Evolutionary conservation across 176 grass and related monocot species (phyloP).

Genomic region (Elymus sibiricus): DNA sequence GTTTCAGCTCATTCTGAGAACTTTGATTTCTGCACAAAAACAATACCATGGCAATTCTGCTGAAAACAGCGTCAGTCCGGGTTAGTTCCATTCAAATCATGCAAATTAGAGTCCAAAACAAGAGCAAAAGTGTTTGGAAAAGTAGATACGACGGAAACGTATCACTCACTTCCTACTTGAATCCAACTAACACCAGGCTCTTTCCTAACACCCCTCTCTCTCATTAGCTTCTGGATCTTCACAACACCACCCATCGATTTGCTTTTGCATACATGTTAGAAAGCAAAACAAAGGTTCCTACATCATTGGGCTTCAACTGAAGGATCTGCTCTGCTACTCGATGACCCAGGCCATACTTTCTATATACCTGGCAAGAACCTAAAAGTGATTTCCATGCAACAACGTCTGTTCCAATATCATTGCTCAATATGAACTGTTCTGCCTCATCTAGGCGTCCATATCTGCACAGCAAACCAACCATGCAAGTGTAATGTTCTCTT

Average conservation of each 20-base stretch:
- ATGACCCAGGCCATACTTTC: slow-evolving; percentile 65
- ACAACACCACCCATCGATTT: slow-evolving; percentile 71
- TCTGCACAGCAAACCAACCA: slow-evolving; percentile 72
- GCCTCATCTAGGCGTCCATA: slow-evolving; percentile 61
- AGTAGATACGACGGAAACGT: no score
- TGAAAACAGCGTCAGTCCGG: no score
- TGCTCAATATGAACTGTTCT: slow-evolving; percentile 54
- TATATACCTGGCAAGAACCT: slow-evolving; percentile 60
- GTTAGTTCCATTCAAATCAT: no score
- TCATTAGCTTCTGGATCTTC: slow-evolving; percentile 67
- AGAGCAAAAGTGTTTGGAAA: no score
- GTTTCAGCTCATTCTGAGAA: no score
- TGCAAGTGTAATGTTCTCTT: slow-evolving; percentile 75
- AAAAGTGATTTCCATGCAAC: slow-evolving; percentile 75
- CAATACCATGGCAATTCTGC: no score
- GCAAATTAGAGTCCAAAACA: no score
- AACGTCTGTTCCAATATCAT: slow-evolving; percentile 46
- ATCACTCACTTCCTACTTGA: slow-evolving; percentile 56
- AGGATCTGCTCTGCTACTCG: slow-evolving; percentile 65
- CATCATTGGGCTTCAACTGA: slow-evolving; percentile 62
- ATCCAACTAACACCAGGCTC: slow-evolving; percentile 87
- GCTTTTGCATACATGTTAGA: slow-evolving; percentile 92
- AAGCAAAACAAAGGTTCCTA: slow-evolving; percentile 69
- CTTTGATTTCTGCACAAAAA: no score
- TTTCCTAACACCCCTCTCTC: slow-evolving; percentile 62